Evolutionary conservation across 768 basidiomycete genomes (phyloP).

Genomic region (Amanita pallidorosea): DNA sequence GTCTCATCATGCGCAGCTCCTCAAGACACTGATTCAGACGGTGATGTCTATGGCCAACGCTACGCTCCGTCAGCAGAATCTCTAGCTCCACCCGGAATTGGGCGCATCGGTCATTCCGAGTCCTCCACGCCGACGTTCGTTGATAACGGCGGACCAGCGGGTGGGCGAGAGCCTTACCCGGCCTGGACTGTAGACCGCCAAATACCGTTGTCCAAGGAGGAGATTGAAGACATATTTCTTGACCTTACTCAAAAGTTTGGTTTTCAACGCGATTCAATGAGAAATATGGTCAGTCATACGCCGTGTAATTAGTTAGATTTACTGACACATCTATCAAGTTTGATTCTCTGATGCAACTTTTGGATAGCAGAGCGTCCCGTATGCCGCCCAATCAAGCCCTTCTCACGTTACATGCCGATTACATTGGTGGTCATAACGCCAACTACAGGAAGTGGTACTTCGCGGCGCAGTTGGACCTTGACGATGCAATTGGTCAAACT

Average conservation of each 20-base stretch:
- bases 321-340: constrained; percentile 39
- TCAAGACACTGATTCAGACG: constrained; percentile 80
- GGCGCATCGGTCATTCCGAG: constrained; percentile 50
- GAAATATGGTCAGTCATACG: constrained; percentile 67
- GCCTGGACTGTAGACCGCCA: constrained; percentile 89
- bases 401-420: constrained; percentile 93
- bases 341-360: constrained; percentile 95
- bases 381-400: constrained; percentile 97
- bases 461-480: constrained; percentile 95
- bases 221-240: constrained; percentile 97
- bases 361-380: constrained; percentile 93
- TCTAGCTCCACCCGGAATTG: constrained; percentile 38
- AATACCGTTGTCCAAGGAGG: constrained; percentile 97
- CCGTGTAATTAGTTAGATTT: background rate
- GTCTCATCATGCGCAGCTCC: constrained; percentile 36
- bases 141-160: constrained; percentile 45
- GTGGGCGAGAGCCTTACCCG: constrained; percentile 77
- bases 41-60: constrained; percentile 59
- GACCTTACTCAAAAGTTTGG: constrained; percentile 99
- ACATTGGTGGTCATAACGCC: constrained; percentile 96
- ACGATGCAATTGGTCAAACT: constrained; percentile 87
- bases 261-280: constrained; percentile 91
- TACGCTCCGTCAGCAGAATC: constrained; percentile 72
- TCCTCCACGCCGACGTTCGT: constrained; percentile 65
- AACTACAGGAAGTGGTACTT: constrained; percentile 99